Evolutionary conservation across 352 stramenopile species (phyloP), one percentile per base, ranked within the genome.

Genomic region (Pythium insidiosum): DNA sequence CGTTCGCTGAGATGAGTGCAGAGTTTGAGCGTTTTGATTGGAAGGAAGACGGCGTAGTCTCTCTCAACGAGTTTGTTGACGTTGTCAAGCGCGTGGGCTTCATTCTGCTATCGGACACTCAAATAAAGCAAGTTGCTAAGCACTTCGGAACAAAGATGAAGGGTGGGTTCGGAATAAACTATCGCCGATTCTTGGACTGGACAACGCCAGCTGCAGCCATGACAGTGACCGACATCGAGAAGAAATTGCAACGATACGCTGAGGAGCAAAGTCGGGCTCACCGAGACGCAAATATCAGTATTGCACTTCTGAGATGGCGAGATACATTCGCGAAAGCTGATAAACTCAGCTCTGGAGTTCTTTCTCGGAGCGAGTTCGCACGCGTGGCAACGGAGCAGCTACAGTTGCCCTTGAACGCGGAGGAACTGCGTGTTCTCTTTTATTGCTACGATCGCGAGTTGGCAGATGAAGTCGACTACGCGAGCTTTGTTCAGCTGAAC

Each of bases 21-120:
- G 57, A 64, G 24, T 89, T 86, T 53, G 68, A 82, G 37, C 59
- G 77, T 15, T 87, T 70, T 42, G 77, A 87, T 41, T 89, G 77
- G 77, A 55, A 58, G 33, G 58, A 79, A 33, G 47, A 37, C 10
- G 68, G 70, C 6, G 34, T 69, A 22, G 61, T 89, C 1, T 60
- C 61, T 2, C 58, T 84, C 6, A 21, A 34, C 11, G 68, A 74
- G 43, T 89, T 89, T 50, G 43, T 65, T 6, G 26, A 58, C 9
- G 50, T 84, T 35, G 31, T 62, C 10, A 43, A 56, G 12, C 53
- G 47, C 1, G 57, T 57, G 10, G 76, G 70, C 1, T 85, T 88
- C 26, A 26, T 49, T n/a, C 21, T 84, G 0, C 63, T 83, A 5
- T 68, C 71, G 4, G 39, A 56, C 11, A 26, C 42, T 6, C 59